Evolutionary conservation across 2,329 filamentous ascomycete species (phyloP), one percentile per base, ranked within the genome.

Genomic region (Trichoderma oligosporum): DNA sequence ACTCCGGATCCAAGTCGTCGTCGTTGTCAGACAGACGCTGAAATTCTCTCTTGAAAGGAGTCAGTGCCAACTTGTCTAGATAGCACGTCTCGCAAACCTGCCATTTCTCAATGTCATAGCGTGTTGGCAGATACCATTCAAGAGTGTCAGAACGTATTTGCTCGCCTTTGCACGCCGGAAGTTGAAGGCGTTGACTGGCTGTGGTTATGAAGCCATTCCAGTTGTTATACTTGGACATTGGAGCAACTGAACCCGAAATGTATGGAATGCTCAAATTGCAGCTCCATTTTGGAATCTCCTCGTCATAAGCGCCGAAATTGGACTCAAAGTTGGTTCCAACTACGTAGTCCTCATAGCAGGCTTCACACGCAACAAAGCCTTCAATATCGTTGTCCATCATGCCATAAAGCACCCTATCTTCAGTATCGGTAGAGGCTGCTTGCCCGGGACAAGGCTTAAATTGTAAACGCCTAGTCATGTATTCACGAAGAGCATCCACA

Each of bases 321-420:
- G 60, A 14, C n/a, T 69, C 66, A 11, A 74, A 71, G 0, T 63
- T 18, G 0, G 65, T 68, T 0, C 64, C 67, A 1, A 53, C 61
- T 2, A 74, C 54, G 1, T 58, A 45, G 35, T 76, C 71, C 9
- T 72, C 65, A 57, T 67, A 71, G 49, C 74, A 76, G 8, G 73
- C 69, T 29, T 74, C 67, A 27, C 74, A 76, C 0, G 70, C 63
- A 2, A 73, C 61, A 27, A 75, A 68, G 1, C 67, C 66, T 0
- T 64, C 58, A 0, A 73, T 62, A 1, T 68, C 67, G 1, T 66
- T 56, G 4, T 68, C 57, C 11, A 36, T 62, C 57, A 71, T 61
- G 0, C 64, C 58, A 55, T 64, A 46, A 39, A 71, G 67, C 69
- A 75, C 14, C 63, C 70, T 16, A 68, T 42, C 0, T 62, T 64